phyloP scores from a whole-genome alignment of 73 alveolate genomes.

The Paramecium primaurelia region DNA sequence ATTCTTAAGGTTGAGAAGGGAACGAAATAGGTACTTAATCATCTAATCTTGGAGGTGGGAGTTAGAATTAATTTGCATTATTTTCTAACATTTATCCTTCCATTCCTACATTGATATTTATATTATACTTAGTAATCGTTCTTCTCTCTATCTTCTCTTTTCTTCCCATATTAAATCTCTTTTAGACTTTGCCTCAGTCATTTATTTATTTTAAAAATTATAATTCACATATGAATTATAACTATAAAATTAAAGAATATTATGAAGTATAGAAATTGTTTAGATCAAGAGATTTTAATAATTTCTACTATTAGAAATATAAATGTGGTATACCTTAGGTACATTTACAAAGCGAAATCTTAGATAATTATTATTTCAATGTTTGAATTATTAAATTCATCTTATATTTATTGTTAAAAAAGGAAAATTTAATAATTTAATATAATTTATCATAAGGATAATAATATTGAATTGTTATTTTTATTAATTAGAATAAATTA shows the following conservation, averaged over 20 bases:
- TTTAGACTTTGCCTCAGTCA: constrained; percentile 20
- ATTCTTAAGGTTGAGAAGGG: not conserved
- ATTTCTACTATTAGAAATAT: too few relatives aligned
- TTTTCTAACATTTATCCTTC: not conserved
- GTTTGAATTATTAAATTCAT: too few relatives aligned
- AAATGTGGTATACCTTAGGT: too few relatives aligned
- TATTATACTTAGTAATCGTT: not conserved
- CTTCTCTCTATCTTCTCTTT: constrained; percentile 18
- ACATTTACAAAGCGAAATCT: too few relatives aligned
- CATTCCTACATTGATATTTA: not conserved
- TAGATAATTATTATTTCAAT: too few relatives aligned
- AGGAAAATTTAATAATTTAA: too few relatives aligned
- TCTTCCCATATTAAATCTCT: constrained; percentile 31
- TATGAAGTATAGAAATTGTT: not conserved
- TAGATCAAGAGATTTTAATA: too few relatives aligned
- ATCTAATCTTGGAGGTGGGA: not conserved
- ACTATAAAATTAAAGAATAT: not conserved
- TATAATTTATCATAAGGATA: too few relatives aligned
- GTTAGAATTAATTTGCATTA: not conserved
- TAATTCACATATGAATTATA: not conserved
- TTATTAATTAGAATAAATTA: too few relatives aligned
- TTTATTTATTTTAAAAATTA: not conserved
- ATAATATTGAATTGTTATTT: too few relatives aligned
- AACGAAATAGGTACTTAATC: not conserved
- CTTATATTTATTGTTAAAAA: too few relatives aligned